Base-by-base conservation (phyloP, 139 green algal genomes). In the Coelastrella sp. region DNA sequence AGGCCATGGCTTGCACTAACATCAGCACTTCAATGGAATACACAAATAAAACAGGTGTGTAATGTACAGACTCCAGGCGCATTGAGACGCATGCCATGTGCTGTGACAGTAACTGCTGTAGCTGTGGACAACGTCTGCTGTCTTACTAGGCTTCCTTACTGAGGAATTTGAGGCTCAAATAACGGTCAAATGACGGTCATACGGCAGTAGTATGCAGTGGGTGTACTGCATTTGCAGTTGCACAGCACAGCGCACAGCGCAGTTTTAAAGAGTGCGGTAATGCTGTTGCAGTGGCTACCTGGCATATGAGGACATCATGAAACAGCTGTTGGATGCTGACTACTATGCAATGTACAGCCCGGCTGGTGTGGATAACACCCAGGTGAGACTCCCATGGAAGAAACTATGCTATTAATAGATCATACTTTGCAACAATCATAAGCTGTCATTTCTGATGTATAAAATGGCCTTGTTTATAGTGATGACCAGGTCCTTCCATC, bases 331-430 rank as follows among this genome's bases (percentile, higher is more conserved):
- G 86, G 90, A 95, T 84, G 91, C 89, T 66, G 93, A 94, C 82
- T 94, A 95, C 74, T 97, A 95, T 80, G 92, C 92, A 6, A 93
- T 96, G 88, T 96, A 96, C 93, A 91, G 92, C 24, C 89, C 87
- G 19, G 78, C 78, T 24, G 78, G 91, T 49, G 87, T 92, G 8
- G 90, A 95, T 82, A 92, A 94, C 78, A 94, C 92, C 35, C 85
- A 94, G 92, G 91, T 93, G 59, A 20, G 85, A 7, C 6, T 14
- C 10, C 15, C 70, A 24, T 49, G 35, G 35, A 49, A 49, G 35
- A 49, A 49, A 49, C 35, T 49, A 49, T 49, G 35, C 35, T 49
- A 49, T 49, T 49, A 49, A 49, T 3, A 49, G 35, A 49, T 3
- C 35, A 49, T 49, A 49, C 35, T 49, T 49, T 3, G 35, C 35